Percentiles rank a stretch among this genome's conserved stretches.
Evolutionary conservation across 2,329 filamentous ascomycete genomes (phyloP).

Genomic region (Pleochaeta shiraiana): DNA sequence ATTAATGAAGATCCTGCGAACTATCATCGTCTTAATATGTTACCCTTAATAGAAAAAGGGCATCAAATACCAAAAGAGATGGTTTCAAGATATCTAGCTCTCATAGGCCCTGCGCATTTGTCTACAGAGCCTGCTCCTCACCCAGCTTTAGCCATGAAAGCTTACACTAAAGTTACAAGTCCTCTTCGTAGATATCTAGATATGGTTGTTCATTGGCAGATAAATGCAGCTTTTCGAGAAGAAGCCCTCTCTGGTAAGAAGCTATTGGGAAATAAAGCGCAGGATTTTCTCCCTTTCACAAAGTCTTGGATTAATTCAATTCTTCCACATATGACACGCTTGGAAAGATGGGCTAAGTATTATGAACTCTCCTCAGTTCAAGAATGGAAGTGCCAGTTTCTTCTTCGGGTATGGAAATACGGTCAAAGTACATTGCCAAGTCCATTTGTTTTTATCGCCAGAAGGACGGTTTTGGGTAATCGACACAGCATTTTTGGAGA

Average conservation of each 20-base stretch:
- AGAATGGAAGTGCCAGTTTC: slow-evolving; percentile 36
- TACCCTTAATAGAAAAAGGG: slow-evolving; percentile 10
- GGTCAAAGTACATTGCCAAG: slow-evolving; percentile 26
- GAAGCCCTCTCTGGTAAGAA: slow-evolving; percentile 21
- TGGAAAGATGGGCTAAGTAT: slow-evolving; percentile 13
- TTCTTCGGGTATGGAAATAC: slow-evolving; percentile 36
- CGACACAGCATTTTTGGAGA: slow-evolving; percentile 4
- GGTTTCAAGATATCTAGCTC: slow-evolving; percentile 13
- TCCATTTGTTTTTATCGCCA: slow-evolving; percentile 20
- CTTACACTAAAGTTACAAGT: slow-evolving; percentile 41
- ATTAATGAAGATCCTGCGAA: slow-evolving; percentile 11
- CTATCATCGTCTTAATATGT: slow-evolving; percentile 11
- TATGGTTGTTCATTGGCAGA: slow-evolving; percentile 43
- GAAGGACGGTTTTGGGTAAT: slow-evolving; percentile 5
- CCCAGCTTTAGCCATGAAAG: slow-evolving; percentile 33
- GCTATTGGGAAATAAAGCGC: slow-evolving; percentile 18
- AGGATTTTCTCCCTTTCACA: slow-evolving; percentile 16
- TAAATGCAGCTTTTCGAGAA: slow-evolving; percentile 32
- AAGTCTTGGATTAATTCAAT: slow-evolving; percentile 14
- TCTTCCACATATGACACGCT: slow-evolving; percentile 13
- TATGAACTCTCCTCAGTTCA: slow-evolving; percentile 16
- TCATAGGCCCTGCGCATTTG: slow-evolving; percentile 29
- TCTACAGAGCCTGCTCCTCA: slow-evolving; percentile 31
- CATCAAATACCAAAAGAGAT: slow-evolving; percentile 6
- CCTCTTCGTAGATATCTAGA: slow-evolving; percentile 43